phyloP scores from a whole-genome alignment of 805 yeast genomes.

The Ogataea ganodermae region DNA sequence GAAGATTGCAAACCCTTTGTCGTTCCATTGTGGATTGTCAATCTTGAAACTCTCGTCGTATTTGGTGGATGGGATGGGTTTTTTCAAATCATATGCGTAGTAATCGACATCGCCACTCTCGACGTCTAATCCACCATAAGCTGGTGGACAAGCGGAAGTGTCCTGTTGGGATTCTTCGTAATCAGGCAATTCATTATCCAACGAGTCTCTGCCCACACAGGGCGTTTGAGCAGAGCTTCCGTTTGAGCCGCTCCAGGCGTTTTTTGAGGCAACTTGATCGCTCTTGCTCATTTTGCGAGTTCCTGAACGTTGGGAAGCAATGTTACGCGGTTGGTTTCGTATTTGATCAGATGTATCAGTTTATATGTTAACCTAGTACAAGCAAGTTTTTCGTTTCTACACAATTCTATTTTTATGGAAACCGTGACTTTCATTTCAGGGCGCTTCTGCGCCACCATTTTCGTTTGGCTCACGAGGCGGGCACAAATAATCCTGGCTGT shows the following conservation, averaged over 20 bases:
- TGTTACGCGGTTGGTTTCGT: background rate
- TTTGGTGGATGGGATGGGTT: conserved; percentile 34
- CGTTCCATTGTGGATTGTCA: conserved; percentile 64
- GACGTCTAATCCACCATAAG: conserved; percentile 3
- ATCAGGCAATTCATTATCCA: background rate
- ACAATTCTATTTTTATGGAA: background rate
- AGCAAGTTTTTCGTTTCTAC: background rate
- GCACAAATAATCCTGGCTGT: background rate
- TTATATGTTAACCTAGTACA: background rate
- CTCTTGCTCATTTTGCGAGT: too few species aligned
- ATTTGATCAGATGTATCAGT: background rate
- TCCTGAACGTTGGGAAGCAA: too few species aligned
- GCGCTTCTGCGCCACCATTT: background rate
- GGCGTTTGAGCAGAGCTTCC: conserved; percentile 1
- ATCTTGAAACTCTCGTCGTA: conserved; percentile 73
- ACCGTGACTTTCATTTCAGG: background rate
- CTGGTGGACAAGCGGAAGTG: conserved; percentile 7
- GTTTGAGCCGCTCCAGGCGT: background rate
- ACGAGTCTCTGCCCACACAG: background rate
- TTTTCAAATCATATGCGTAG: conserved; percentile 13
- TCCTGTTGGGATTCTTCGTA: background rate
- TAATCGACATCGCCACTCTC: conserved; percentile 7
- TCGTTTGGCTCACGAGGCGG: too few species aligned
- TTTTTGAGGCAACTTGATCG: too few species aligned
- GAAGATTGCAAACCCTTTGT: conserved; percentile 66